Evolutionary conservation across 164 flowering plant genomes (phyloP), one percentile per base, ranked within the genome.

Genomic region (Berberis thunbergii): DNA sequence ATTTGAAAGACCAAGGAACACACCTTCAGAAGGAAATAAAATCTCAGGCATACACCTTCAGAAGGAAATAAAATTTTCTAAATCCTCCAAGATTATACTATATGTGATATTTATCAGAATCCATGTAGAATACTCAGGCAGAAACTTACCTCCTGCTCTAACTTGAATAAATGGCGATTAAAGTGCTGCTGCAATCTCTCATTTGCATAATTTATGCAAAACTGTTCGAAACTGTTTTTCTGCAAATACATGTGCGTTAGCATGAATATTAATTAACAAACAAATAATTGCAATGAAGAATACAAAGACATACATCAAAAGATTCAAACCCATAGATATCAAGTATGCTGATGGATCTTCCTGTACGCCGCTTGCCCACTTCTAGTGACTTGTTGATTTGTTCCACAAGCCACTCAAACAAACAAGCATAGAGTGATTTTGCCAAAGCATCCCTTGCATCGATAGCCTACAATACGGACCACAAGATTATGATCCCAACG

Each of bases 291-390:
- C 53, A 45, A 2, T 5, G 58, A 43, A 4, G 38, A 55, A 13
- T 13, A 59, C 4, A 67, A 42, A n/a, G 58, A 65, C 87, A 66
- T 77, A 91, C 98, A 67, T 88, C 86, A 77, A 90, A 93, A 60
- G 96, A 91, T 76, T 95, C 99, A 75, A 95, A 95, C 41, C 99
- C 99, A 73, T 91, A 95, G 45, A 95, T 95, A 74, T 95, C 99
- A 74, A 95, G 97, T 80, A 95, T 91, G 77, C 97, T 89, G 73
- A 91, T 95, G 67, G 96, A 86, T 80, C 94, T 85, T 46, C 97
- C 96, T 53, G 98, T 89, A 41, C 91, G 84, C 46, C 89, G 79
- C 79, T 95, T 91, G 68, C 97, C 97, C 54, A 89, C 99, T 57
- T 84, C 87, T 57, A 95, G 83, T 42, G 99, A 89, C 70, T 83